Evolutionary conservation across 176 grass and related monocot genomes (phyloP), one percentile per base, ranked within the genome.

Genomic region (Musa schizocarpa): DNA sequence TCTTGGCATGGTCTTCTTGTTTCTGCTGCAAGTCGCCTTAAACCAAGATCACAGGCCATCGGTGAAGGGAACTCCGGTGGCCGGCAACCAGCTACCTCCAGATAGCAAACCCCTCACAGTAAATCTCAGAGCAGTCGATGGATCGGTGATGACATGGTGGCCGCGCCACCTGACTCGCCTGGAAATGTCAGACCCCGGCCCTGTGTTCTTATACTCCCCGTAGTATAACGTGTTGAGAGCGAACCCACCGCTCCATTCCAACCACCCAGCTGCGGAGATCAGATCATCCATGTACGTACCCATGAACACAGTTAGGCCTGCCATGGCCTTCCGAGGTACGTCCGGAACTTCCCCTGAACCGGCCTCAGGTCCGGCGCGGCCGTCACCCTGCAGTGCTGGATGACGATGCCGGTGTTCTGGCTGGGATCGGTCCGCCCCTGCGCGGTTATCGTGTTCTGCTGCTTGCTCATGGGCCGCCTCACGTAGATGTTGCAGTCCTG

Each of bases 241-340:
- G 13, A 68, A 68, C 11, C 6, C 27, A 16, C 27, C 29, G 17
- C 27, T 69, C 66, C 66, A 69, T 27, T 69, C 66, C 26, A 50
- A 4, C 66, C 66, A 69, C 17, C 66, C 66, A 16, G 12, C 66
- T 2, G 66, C 26, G 6, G 66, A 13, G 25, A 69, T 69, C 66
- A 69, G 17, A 11, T 5, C 27, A 43, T 43, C 66, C 66, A 69
- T 5, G 17, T 49, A 49, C 26, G 34, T 49, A 16, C 50, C 66
- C 66, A 69, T 50, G 66, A 48, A 48, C 9, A 69, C 66, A 2
- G 66, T 69, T 69, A 50, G 4, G 14, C 13, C 66, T 69, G 13
- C 66, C 29, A 69, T 8, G 66, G 66, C 66, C 66, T 69, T 6
- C 66, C 66, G 1, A 69, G 66, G 66, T 48, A 69, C 66, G 66